phyloP scores from a whole-genome alignment of 805 yeast species.

The Yarrowia bubula region DNA sequence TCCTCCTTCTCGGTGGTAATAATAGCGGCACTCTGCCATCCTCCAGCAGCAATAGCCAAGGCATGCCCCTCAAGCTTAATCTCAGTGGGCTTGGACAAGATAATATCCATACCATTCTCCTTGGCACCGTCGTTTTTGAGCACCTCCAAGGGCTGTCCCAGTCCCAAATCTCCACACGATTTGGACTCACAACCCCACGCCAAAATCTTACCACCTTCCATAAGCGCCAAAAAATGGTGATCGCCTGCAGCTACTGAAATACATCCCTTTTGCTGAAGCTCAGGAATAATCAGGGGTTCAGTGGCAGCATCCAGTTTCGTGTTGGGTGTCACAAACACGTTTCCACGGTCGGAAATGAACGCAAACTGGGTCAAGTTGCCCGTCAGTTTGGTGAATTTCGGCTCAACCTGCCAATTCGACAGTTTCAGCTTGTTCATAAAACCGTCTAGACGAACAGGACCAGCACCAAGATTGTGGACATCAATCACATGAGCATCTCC shows the following conservation, averaged over 20 bases:
- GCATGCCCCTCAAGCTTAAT: conserved; percentile 43
- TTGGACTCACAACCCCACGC: conserved; percentile 69
- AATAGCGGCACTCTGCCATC: conserved; percentile 78
- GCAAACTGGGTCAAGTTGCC: conserved; percentile 58
- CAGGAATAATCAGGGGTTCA: conserved; percentile 42
- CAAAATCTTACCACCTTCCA: conserved; percentile 53
- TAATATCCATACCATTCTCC: conserved; percentile 28
- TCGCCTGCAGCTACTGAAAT: conserved; percentile 67
- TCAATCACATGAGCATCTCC: conserved; percentile 46
- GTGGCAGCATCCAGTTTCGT: conserved; percentile 26
- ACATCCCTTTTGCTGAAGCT: conserved; percentile 49
- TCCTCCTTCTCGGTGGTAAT: conserved; percentile 15
- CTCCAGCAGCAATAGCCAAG: conserved; percentile 66
- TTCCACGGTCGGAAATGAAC: conserved; percentile 53
- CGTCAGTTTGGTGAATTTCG: conserved; percentile 50
- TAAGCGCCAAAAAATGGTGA: conserved; percentile 65
- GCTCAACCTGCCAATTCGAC: conserved; percentile 39
- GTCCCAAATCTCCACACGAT: conserved; percentile 68
- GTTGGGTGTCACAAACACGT: conserved; percentile 40
- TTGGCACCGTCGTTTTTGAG: conserved; percentile 26
- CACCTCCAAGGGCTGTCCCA: conserved; percentile 44
- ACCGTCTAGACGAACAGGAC: conserved; percentile 30
- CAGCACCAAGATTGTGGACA: conserved; percentile 34
- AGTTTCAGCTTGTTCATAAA: conserved; percentile 33
- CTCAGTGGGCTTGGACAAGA: conserved; percentile 45